Evolutionary conservation across 2,329 filamentous ascomycete species (phyloP).

Genomic region (Capronia americana): DNA sequence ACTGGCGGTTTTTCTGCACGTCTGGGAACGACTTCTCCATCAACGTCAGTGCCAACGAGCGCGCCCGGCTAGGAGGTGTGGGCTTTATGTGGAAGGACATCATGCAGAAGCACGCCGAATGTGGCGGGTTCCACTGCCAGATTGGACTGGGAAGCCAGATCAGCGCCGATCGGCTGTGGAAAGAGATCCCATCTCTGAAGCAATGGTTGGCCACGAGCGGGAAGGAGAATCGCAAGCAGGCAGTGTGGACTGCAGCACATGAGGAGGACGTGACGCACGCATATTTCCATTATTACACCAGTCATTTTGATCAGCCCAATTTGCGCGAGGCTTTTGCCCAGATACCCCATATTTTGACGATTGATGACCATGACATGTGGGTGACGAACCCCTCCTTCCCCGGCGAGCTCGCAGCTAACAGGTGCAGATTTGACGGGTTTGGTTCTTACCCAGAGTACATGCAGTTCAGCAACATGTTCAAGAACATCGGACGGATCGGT

Average conservation of each 20-base stretch:
- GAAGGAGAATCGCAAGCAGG: slow-evolving; percentile 88
- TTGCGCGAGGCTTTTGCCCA: slow-evolving; percentile 94
- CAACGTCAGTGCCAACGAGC: slow-evolving; percentile 83
- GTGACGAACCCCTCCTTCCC: slow-evolving; percentile 48
- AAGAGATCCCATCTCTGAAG: slow-evolving; percentile 88
- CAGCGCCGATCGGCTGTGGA: slow-evolving; percentile 94
- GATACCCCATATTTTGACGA: slow-evolving; percentile 89
- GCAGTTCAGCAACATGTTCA: slow-evolving; percentile 97
- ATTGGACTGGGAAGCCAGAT: slow-evolving; percentile 93
- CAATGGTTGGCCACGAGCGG: slow-evolving; percentile 95
- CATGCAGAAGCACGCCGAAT: slow-evolving; percentile 94
- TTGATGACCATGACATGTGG: slow-evolving; percentile 98
- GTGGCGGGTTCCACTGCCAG: slow-evolving; percentile 93
- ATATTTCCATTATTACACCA: slow-evolving; percentile 99
- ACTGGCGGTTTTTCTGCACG: slow-evolving; percentile 94
- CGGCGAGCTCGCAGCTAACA: slow-evolving; percentile 7
- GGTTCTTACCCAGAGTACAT: slow-evolving; percentile 98
- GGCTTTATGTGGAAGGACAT: slow-evolving; percentile 99
- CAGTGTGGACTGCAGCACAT: slow-evolving; percentile 89
- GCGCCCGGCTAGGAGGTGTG: slow-evolving; percentile 82
- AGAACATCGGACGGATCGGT: slow-evolving; percentile 93
- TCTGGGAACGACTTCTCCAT: slow-evolving; percentile 96
- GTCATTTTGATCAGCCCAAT: slow-evolving; percentile 96
- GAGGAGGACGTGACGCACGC: slow-evolving; percentile 95
- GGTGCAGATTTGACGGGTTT: slow-evolving; percentile 85